Base-by-base conservation (phyloP, 768 basidiomycete genomes). In the Suillus variegatus region DNA sequence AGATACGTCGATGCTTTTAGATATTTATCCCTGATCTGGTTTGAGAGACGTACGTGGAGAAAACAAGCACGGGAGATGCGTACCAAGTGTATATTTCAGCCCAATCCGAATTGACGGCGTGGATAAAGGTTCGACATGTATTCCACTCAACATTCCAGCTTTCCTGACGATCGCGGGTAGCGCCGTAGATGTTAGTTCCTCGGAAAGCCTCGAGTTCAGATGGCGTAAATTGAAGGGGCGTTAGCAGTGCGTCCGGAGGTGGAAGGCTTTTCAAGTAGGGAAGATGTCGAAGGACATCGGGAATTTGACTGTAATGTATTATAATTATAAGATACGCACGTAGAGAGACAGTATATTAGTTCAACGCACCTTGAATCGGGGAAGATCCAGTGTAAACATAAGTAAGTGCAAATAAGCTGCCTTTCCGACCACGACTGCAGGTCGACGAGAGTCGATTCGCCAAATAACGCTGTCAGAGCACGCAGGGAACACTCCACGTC, bases 131-230 rank as follows among this genome's bases (percentile, higher is more conserved):
- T 9, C 66, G 80, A 69, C 94, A 90, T 44, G 80, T 74, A 14
- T 69, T 69, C 87, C 88, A 92, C 72, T 95, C 93, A 0, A 70
- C 67, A 62, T 78, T 77, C 90, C 91, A 92, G 6, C 83, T 83
- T 4, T 77, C 76, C 67, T 82, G 75, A 1, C 94, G 85, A 67
- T 95, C 91, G 14, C 82, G 62, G 1, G 92, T 88, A 0, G 94
- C 95, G 3, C 90, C 88, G 67, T 87, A 87, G 3, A 99, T 72
- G 74, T 96, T 96, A 3, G 91, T 92, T 0, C 94, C 95, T 61
- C 83, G 80, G 60, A 97, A 84, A 12, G 88, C 73, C 22, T 86
- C 82, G 20, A 88, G 77, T 73, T 99, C 96, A 18, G 71, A 61
- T 0, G 73, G 56, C 0, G 84, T 84, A 72, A 94, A 97, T 67